These are phyloP conservation scores for Diacronema lutheri DNA, from an alignment of 78 protist genomes.

Conservation along the genomic window DNA sequence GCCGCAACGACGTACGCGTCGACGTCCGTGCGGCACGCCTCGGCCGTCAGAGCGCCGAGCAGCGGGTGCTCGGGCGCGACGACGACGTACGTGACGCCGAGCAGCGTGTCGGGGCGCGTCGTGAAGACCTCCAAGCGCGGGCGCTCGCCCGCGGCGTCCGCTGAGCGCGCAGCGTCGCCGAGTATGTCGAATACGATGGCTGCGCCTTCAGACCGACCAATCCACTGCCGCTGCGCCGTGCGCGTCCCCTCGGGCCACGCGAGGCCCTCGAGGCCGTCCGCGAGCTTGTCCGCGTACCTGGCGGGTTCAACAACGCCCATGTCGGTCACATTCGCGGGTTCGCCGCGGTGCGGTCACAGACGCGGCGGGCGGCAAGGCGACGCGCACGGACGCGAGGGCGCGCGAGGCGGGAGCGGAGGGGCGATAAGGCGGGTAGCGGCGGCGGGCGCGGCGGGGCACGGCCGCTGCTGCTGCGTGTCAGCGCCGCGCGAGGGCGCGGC, in stretches of 20 bases:
- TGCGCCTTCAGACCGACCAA: constrained; percentile 30
- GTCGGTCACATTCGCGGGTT: too few species aligned
- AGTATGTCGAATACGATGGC: background rate
- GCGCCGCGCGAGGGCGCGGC: too few species aligned
- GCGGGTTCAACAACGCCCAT: too few species aligned
- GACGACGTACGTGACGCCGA: constrained; percentile 61
- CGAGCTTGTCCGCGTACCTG: constrained; percentile 17
- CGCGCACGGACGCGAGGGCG: too few species aligned
- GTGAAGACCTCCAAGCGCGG: constrained; percentile 73
- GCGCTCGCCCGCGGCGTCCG: too few species aligned
- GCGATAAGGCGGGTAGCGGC: too few species aligned
- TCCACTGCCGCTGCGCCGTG: constrained; percentile 26
- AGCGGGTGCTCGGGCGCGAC: constrained; percentile 63
- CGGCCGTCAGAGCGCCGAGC: background rate
- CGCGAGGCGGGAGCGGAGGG: too few species aligned
- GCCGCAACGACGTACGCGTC: background rate
- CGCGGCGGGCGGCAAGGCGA: too few species aligned
- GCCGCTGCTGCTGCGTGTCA: too few species aligned
- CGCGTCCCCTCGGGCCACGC: constrained; percentile 25
- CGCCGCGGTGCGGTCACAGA: too few species aligned
- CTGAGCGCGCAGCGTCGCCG: background rate
- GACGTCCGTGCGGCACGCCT: background rate
- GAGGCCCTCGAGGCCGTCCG: background rate
- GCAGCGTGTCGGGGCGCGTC: constrained; percentile 81
- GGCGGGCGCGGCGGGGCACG: too few species aligned